Percentiles rank a stretch among this genome's conserved stretches.
phyloP scores from a whole-genome alignment of 2,329 filamentous ascomycete species.

The Helotiales sp. region DNA sequence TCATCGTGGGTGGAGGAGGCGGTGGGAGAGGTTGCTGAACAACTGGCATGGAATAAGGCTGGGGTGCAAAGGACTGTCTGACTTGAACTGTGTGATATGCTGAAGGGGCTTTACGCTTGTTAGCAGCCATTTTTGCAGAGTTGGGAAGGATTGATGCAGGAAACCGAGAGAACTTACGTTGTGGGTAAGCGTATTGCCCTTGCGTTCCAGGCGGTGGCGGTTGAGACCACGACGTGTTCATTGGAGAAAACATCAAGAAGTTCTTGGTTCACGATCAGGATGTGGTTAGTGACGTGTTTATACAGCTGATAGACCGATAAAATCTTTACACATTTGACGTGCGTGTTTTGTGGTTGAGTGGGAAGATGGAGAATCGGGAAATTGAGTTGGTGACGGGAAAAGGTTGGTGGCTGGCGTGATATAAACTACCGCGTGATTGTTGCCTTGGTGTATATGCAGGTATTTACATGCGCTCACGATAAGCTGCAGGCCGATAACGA shows the following conservation, averaged over 20 bases:
- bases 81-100: slow-evolving; percentile 47
- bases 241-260: slow-evolving; percentile 28
- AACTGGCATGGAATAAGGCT: slow-evolving; percentile 36
- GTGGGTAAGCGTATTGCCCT: slow-evolving; percentile 29
- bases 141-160: not conserved
- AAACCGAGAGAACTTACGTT: slow-evolving; percentile 28
- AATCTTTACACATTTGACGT: not conserved
- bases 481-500: slow-evolving; percentile 13
- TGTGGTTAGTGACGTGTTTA: slow-evolving; percentile 29
- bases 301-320: not conserved
- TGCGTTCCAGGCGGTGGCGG: slow-evolving; percentile 44
- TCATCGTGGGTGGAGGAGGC: slow-evolving; percentile 29
- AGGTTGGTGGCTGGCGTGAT: not conserved
- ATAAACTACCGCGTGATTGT: not conserved
- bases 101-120: slow-evolving; percentile 36
- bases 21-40: slow-evolving; percentile 36
- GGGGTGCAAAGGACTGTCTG: slow-evolving; percentile 38
- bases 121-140: slow-evolving; percentile 26
- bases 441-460: not conserved
- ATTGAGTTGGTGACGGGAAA: not conserved
- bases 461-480: not conserved
- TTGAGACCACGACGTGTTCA: slow-evolving; percentile 34
- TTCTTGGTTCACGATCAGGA: slow-evolving; percentile 17
- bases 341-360: not conserved
- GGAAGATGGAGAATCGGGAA: not conserved